These are phyloP conservation scores for Symbiodinium pilosum DNA, from an alignment of 73 alveolate genomes.

Conservation along the genomic window DNA sequence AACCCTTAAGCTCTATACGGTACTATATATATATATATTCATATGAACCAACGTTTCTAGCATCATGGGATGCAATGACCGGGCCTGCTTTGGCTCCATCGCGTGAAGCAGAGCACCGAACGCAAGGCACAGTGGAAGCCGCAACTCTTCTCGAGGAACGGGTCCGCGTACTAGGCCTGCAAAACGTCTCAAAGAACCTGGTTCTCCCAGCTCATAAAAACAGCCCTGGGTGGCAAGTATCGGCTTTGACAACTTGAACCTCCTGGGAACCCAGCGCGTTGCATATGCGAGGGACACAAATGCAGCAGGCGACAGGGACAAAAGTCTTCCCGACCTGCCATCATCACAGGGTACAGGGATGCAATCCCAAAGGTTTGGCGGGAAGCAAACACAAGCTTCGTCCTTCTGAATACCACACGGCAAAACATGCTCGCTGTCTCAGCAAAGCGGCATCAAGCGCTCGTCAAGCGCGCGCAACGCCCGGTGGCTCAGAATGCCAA, in stretches of 20 bases:
- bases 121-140: conserved; percentile 74
- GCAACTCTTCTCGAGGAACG: conserved; percentile 62
- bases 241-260: too few species aligned
- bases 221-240: too few species aligned
- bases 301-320: conserved; percentile 67
- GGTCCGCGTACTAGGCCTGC: conserved; percentile 90
- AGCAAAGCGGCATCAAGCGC: conserved; percentile 45
- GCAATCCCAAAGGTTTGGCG: too few species aligned
- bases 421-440: too few species aligned
- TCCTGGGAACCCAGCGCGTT: conserved; percentile 14
- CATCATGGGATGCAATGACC: too few species aligned
- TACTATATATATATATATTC: too few species aligned
- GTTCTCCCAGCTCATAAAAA: too few species aligned
- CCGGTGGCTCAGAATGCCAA: conserved; percentile 11
- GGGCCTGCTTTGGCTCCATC: conserved; percentile 81
- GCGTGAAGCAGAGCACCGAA: conserved; percentile 78
- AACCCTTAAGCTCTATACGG: too few species aligned
- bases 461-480: conserved; percentile 48
- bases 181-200: too few species aligned
- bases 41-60: too few species aligned
- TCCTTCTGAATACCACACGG: too few species aligned
- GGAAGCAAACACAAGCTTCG: too few species aligned
- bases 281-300: conserved; percentile 87
- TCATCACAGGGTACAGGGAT: not conserved
- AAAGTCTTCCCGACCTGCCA: conserved; percentile 54